Base-by-base conservation (phyloP, 163 green algal species). In the Scenedesmus sp. region DNA sequence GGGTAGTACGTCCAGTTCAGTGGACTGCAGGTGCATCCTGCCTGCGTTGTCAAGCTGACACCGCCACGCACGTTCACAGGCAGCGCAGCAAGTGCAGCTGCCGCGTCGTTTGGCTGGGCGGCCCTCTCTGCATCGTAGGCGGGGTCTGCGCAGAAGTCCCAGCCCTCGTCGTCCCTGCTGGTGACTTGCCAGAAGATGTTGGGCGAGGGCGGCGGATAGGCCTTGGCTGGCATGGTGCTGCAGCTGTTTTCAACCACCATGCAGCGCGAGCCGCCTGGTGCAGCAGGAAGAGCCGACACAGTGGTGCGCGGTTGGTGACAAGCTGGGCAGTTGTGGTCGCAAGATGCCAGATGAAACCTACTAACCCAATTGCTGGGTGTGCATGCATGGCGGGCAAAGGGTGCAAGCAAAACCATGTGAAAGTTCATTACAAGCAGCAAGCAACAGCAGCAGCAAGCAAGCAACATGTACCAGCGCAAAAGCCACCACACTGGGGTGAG, bases 1-100 rank as follows among this genome's bases (percentile, higher is more conserved):
- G 80, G 80, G 20, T 85, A 68, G 40, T 85, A 85, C 30, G 80
- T 85, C 80, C 80, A 85, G 40, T 85, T 70, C 43, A 51, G 44
- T 9, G 80, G 80, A 30, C 80, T 72, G 44, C 80, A 85, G 30
- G 44, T 68, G 40, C 80, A 85, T 26, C 80, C 80, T n/a, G 80
- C 80, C 44, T 85, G 80, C 20, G 80, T 85, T 12, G n/a, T 35
- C 44, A 85, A 30, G 30, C 59, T 51, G 6, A 68, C 44, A 44
- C 26, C 7, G 16, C 24, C 80, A 15, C 59, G 80, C 26, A 85
- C 80, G 70, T 85, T 85, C 18, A 53, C 80, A 16, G 80, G 80
- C 44, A 70, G 30, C 0, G n/a, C 44, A 2, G 44, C 44, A 24
- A 85, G 44, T 26, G 59, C n/a, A 6, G n/a, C 43, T 33, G 44